Percentiles rank a stretch among this genome's conserved stretches.
Conservation (phyloP, 306 rosid species). For the Dicorynia guianensis region DNA sequence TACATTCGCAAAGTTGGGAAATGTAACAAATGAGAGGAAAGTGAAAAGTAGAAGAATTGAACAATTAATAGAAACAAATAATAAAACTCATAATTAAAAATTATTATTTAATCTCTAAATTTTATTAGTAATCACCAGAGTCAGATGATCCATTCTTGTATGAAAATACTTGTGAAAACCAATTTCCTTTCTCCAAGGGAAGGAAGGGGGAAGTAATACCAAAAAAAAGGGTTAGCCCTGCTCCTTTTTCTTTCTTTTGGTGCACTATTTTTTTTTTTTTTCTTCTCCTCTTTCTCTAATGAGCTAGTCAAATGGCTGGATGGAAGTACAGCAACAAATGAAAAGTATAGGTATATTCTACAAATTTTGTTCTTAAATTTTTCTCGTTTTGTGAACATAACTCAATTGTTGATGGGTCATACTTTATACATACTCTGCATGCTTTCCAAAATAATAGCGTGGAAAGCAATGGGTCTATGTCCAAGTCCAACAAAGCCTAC, state of each 20-base stretch:
- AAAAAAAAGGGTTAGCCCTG: neutral
- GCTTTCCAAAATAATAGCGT: constrained; percentile 55
- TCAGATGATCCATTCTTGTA: no score
- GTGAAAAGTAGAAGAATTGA: no score
- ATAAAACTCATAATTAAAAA: no score
- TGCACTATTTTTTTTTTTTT: neutral
- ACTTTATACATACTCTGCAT: constrained; percentile 38
- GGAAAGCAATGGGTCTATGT: constrained; percentile 41
- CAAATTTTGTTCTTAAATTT: constrained; percentile 2
- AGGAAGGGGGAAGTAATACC: no score
- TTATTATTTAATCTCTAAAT: no score
- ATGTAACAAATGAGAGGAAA: no score
- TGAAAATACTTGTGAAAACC: no score
- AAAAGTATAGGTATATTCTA: constrained; percentile 22
- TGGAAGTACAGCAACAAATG: neutral
- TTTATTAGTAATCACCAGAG: no score
- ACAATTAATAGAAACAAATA: no score
- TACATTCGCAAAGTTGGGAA: no score
- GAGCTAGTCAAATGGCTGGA: constrained; percentile 17
- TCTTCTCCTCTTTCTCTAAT: neutral
- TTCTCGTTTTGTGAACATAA: constrained; percentile 39
- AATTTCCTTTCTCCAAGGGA: no score
- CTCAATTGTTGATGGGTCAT: constrained; percentile 17
- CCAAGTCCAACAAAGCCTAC: constrained; percentile 40
- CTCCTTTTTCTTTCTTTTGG: neutral